Evolutionary conservation across 2,329 filamentous ascomycete genomes (phyloP).

Genomic region (Alternaria tenuissima): DNA sequence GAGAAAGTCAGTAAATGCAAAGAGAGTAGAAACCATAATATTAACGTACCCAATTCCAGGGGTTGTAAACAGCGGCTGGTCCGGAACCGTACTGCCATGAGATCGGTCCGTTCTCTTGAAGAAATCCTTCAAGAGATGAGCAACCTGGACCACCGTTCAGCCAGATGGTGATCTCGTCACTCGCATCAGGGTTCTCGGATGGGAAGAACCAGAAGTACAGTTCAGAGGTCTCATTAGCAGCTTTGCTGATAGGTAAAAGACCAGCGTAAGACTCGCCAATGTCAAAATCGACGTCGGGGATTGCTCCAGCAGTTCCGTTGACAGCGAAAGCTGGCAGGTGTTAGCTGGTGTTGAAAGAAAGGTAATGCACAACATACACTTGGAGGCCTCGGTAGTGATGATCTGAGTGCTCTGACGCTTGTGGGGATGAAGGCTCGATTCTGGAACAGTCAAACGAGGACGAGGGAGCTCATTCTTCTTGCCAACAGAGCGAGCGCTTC

Average conservation of each 20-base stretch:
- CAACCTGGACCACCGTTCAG: constrained; percentile 56
- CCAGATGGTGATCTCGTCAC: constrained; percentile 62
- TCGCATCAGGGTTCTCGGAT: constrained; percentile 56
- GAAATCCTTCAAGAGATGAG: constrained; percentile 57
- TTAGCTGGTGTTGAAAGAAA: constrained; percentile 5
- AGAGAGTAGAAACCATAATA: too few species aligned
- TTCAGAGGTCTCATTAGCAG: constrained; percentile 55
- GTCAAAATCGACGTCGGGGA: constrained; percentile 60
- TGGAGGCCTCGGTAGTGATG: constrained; percentile 52
- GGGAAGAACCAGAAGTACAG: constrained; percentile 67
- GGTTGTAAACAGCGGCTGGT: constrained; percentile 53
- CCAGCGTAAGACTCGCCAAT: constrained; percentile 56
- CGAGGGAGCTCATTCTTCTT: constrained; percentile 40
- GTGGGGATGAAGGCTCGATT: constrained; percentile 24
- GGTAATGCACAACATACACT: constrained; percentile 16
- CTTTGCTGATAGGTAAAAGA: constrained; percentile 62
- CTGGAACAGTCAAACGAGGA: constrained; percentile 35
- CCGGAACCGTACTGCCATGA: constrained; percentile 56
- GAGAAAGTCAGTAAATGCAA: too few species aligned
- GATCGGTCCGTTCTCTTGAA: constrained; percentile 60
- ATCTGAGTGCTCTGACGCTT: constrained; percentile 39
- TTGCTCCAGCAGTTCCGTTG: constrained; percentile 47
- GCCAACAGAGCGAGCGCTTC: constrained; percentile 40
- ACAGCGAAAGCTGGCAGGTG: constrained; percentile 44
- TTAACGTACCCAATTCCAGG: constrained; percentile 50